phyloP scores from a whole-genome alignment of 805 yeast species.

The Maudiozyma bulderi region DNA sequence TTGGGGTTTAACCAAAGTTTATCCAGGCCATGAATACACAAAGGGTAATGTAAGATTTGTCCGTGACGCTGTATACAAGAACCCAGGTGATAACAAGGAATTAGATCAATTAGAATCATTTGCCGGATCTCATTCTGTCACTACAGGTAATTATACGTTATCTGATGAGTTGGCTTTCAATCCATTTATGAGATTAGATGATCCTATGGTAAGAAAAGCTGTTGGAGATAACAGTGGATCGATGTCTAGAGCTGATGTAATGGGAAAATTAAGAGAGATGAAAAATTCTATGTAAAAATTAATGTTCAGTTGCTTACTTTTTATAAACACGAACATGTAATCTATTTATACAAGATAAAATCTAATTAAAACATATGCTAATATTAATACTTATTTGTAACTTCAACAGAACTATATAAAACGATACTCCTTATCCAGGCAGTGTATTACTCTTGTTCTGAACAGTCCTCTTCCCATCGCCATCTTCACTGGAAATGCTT shows the following conservation, averaged over 20 bases:
- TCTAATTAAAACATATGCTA: no score
- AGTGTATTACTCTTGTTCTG: no score
- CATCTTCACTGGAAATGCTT: no score
- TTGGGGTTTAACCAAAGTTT: constrained; percentile 47
- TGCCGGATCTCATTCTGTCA: constrained; percentile 46
- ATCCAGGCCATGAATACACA: constrained; percentile 96
- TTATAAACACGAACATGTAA: background rate
- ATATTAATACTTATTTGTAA: no score
- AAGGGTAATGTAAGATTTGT: constrained; percentile 72
- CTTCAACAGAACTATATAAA: no score
- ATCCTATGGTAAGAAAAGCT: constrained; percentile 49
- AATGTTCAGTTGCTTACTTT: background rate
- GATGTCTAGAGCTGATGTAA: constrained; percentile 39
- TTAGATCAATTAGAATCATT: constrained; percentile 45
- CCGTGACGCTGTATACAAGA: constrained; percentile 45
- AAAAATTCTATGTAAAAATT: constrained; percentile 47
- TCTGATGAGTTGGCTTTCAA: constrained; percentile 73
- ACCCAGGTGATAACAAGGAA: constrained; percentile 33
- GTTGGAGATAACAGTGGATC: constrained; percentile 41
- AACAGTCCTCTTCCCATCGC: no score
- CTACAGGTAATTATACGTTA: constrained; percentile 83
- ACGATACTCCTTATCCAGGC: no score
- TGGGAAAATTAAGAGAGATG: constrained; percentile 65
- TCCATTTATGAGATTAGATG: constrained; percentile 79
- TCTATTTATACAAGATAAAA: no score